Evolutionary conservation across 371 early-diverging fungal species (phyloP).

Genomic region (Syncephalastrum sp.): DNA sequence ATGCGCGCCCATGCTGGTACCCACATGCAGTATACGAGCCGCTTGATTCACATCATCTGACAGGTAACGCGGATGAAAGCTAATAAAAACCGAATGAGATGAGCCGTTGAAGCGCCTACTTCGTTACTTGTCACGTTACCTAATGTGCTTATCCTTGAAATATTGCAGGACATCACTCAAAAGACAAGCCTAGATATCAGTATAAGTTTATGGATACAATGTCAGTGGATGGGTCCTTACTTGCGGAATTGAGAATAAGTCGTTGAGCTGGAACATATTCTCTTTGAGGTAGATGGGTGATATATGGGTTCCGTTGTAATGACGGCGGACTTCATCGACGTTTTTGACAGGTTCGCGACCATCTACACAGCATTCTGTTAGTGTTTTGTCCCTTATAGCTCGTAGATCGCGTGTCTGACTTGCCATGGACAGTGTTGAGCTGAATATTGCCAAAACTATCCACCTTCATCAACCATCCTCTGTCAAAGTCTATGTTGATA

Average conservation of each 20-base stretch:
- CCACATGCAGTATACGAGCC: constrained; percentile 55
- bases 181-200: constrained; percentile 28
- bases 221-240: constrained; percentile 11
- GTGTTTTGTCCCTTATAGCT: neutral
- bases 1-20: constrained; percentile 14
- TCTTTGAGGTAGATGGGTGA: constrained; percentile 50
- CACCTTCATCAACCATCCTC: constrained; percentile 70
- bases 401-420: constrained; percentile 4
- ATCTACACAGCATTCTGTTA: constrained; percentile 12
- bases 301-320: constrained; percentile 62
- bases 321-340: constrained; percentile 44
- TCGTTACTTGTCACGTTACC: constrained; percentile 14
- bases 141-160: constrained; percentile 53
- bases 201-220: neutral
- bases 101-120: neutral
- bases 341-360: constrained; percentile 55
- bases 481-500: constrained; percentile 43
- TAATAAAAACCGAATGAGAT: constrained; percentile 7
- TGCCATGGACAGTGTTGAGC: constrained; percentile 59
- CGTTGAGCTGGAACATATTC: constrained; percentile 64
- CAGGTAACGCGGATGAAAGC: constrained; percentile 66
- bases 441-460: constrained; percentile 67
- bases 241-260: constrained; percentile 63
- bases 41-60: constrained; percentile 60
- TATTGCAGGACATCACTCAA: constrained; percentile 64